phyloP scores from a whole-genome alignment of 1,284 basidiomycete genomes.

The Naganishia cerealis region DNA sequence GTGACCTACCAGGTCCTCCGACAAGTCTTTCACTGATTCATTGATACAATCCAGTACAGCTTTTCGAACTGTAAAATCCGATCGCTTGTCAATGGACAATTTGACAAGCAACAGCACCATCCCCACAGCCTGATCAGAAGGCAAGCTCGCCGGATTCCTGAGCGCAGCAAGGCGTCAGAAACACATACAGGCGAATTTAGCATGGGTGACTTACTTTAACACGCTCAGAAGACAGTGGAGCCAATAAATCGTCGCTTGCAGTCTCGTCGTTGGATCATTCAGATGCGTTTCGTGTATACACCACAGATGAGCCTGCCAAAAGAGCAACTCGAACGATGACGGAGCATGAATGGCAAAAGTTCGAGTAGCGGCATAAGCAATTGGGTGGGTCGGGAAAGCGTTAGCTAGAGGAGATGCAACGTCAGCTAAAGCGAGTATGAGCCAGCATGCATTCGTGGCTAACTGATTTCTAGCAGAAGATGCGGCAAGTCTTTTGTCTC shows the following conservation, averaged over 20 bases:
- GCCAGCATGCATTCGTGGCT: not conserved
- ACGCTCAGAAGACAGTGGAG: not conserved
- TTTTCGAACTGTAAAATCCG: not conserved
- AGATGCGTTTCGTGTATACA: not conserved
- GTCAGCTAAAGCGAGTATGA: not conserved
- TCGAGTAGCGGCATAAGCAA: constrained; percentile 2
- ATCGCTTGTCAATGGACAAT: constrained; percentile 9
- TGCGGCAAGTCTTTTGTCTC: not conserved
- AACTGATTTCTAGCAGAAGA: constrained; percentile 7
- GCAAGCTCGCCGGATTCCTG: not conserved
- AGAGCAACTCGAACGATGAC: not conserved
- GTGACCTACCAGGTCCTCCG: not conserved
- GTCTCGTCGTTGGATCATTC: not conserved
- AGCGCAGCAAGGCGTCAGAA: not conserved
- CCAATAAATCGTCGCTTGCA: constrained; percentile 2
- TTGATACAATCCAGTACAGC: constrained; percentile 9
- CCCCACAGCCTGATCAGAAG: not conserved
- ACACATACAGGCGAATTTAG: too few species aligned
- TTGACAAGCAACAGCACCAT: constrained; percentile 7
- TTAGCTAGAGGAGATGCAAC: not conserved
- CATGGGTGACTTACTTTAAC: not conserved
- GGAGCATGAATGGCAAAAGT: not conserved
- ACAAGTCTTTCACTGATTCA: not conserved
- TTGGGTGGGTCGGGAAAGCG: constrained; percentile 9
- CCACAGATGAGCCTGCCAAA: not conserved